A percentile compares a stretch with the other conserved stretches of the same genome.
These are phyloP conservation scores for Gossypium davidsonii DNA, from an alignment of 441 rosid species.

Conservation along the genomic window DNA sequence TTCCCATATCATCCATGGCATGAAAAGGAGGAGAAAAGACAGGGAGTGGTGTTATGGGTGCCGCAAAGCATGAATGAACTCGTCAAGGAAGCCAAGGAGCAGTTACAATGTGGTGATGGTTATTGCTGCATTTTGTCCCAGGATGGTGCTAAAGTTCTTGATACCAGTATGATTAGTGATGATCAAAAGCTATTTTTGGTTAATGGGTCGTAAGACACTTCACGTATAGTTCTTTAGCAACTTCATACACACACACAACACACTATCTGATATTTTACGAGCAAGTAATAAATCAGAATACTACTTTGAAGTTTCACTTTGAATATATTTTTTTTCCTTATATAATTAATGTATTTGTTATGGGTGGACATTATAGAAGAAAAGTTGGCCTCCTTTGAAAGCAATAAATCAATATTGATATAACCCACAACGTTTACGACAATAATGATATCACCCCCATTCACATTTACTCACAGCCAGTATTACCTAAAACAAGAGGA, in stretches of 20 bases:
- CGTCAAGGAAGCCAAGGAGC: conserved; percentile 33
- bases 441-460: no score
- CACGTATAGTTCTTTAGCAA: background rate
- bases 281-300: no score
- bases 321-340: no score
- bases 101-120: conserved; percentile 26
- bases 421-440: no score
- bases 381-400: no score
- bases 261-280: no score
- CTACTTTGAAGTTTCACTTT: no score
- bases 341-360: no score
- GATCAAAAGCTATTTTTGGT: conserved; percentile 56
- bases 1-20: conserved; percentile 55
- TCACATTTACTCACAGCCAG: background rate
- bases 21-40: conserved; percentile 32
- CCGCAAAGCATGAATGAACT: conserved; percentile 62
- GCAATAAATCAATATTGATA: no score
- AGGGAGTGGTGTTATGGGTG: conserved; percentile 62
- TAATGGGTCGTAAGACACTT: background rate
- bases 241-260: background rate
- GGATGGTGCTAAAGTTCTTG: conserved; percentile 51
- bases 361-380: no score
- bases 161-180: conserved; percentile 44
- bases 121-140: conserved; percentile 43
- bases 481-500: background rate